Percentiles rank a stretch among this genome's conserved stretches.
Evolutionary conservation across 768 basidiomycete genomes (phyloP).

Genomic region (Lactarius quietus): DNA sequence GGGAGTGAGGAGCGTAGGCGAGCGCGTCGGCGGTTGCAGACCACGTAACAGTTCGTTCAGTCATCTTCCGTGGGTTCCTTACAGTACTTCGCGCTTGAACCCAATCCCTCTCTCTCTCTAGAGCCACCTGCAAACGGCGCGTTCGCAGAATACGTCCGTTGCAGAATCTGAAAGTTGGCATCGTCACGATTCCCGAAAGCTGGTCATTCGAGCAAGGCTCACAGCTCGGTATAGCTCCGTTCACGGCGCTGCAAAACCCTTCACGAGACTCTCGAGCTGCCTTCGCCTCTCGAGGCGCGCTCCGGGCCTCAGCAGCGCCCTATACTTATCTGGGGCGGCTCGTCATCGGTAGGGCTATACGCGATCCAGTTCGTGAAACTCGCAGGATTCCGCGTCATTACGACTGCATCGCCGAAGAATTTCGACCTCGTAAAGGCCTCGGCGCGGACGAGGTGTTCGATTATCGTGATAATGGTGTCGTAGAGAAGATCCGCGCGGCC

Average conservation of each 20-base stretch:
- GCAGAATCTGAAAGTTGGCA: slow-evolving; percentile 8
- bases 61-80: no score
- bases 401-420: slow-evolving; percentile 38
- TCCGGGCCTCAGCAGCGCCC: not conserved
- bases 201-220: slow-evolving; percentile 25
- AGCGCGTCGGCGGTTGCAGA: slow-evolving; percentile 21
- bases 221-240: slow-evolving; percentile 18
- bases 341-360: slow-evolving; percentile 37
- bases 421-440: slow-evolving; percentile 32
- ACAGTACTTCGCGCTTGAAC: not conserved
- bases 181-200: slow-evolving; percentile 14
- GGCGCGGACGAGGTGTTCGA: slow-evolving; percentile 39
- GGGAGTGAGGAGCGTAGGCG: slow-evolving; percentile 21
- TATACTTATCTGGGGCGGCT: slow-evolving; percentile 23
- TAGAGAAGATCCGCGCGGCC: slow-evolving; percentile 29
- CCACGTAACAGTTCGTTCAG: slow-evolving; percentile 5
- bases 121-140: slow-evolving; percentile 18
- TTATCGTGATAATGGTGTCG: slow-evolving; percentile 30
- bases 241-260: slow-evolving; percentile 24
- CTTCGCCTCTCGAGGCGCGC: slow-evolving; percentile 9
- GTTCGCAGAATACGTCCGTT: slow-evolving; percentile 20
- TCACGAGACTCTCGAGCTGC: slow-evolving; percentile 17
- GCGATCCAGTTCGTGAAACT: slow-evolving; percentile 35
- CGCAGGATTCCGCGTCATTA: slow-evolving; percentile 34
- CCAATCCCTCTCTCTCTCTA: no score